Evolutionary conservation across 2,329 filamentous ascomycete genomes (phyloP).

Genomic region (Didymella exigua): DNA sequence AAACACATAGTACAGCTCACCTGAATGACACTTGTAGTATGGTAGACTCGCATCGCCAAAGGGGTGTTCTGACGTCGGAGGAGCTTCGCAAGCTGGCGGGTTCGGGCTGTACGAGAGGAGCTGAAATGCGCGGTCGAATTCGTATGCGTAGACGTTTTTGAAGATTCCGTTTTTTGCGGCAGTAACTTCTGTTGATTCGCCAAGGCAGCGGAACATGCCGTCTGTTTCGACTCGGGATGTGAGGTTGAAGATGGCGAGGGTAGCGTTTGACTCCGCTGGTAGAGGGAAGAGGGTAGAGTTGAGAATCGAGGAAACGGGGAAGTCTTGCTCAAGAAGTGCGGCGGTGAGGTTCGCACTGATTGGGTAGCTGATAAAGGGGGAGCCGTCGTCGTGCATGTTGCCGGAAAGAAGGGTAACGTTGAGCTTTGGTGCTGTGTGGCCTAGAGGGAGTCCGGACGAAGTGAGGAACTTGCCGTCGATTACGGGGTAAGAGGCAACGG

Average conservation of each 20-base stretch:
- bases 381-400: slow-evolving; percentile 42
- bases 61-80: slow-evolving; percentile 28
- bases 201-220: slow-evolving; percentile 39
- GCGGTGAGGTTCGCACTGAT: slow-evolving; percentile 27
- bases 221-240: slow-evolving; percentile 41
- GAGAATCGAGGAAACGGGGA: slow-evolving; percentile 19
- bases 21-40: slow-evolving; percentile 38
- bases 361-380: slow-evolving; percentile 38
- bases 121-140: slow-evolving; percentile 43
- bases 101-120: slow-evolving; percentile 37
- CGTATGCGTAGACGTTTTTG: slow-evolving; percentile 34
- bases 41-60: slow-evolving; percentile 32
- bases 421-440: slow-evolving; percentile 20
- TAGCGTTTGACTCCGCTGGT: slow-evolving; percentile 40
- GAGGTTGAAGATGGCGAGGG: slow-evolving; percentile 40
- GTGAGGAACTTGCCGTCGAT: slow-evolving; percentile 41
- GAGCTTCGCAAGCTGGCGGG: slow-evolving; percentile 44
- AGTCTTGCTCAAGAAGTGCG: slow-evolving; percentile 20
- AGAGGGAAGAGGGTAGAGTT: slow-evolving; percentile 24
- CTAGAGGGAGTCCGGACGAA: slow-evolving; percentile 28
- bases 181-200: slow-evolving; percentile 35
- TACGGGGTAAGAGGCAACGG: slow-evolving; percentile 35
- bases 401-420: slow-evolving; percentile 35
- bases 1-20: slow-evolving; percentile 42
- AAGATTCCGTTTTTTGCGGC: slow-evolving; percentile 33